Base-by-base conservation (phyloP, 345 rosid species). In the Turritis glabra region DNA sequence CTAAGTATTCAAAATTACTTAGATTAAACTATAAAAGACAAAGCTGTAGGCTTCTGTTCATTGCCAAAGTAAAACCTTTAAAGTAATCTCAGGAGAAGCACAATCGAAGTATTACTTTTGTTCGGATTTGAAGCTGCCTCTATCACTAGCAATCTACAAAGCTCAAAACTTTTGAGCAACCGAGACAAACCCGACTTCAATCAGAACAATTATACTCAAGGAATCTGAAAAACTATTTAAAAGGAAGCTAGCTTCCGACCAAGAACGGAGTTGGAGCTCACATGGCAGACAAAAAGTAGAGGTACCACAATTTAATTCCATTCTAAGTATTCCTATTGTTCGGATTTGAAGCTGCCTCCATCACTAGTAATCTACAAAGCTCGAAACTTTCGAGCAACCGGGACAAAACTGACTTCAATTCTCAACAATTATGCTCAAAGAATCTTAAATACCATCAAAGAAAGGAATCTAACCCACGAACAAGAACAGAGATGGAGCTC, bases 401-500 rank as follows among this genome's bases (percentile, higher is more conserved):
- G 0, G 32, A 66, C 51, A 13, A 66, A 67, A 18, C 53, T 1
- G 3, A 58, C 33, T 67, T 57, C 59, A 58, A 51, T 57, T 64
- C n/a, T 35, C 38, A 43, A 37, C 67, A 67, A 54, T 35, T 63
- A 53, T 52, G 71, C 53, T 69, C 64, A 63, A 18, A 44, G 7
- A 61, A 47, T 46, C 30, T 35, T 9, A 8, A 43, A 5, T 52
- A 8, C 2, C 27, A 69, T 17, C 14, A 32, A 48, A 35, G 38
- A 25, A 60, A 17, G 0, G 21, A 52, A 69, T 21, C 50, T 22
- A 59, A 10, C 8, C 6, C 7, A 67, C 43, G 8, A 52, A 43
- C 17, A 75, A 75, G 33, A 62, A 67, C 46, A 47, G 40, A 75
- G 72, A 51, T 57, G 2, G 18, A 67, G 67, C 57, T 66, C 61